Conservation (phyloP, 2,329 filamentous ascomycete species). For the Pyrenochaeta sp. region DNA sequence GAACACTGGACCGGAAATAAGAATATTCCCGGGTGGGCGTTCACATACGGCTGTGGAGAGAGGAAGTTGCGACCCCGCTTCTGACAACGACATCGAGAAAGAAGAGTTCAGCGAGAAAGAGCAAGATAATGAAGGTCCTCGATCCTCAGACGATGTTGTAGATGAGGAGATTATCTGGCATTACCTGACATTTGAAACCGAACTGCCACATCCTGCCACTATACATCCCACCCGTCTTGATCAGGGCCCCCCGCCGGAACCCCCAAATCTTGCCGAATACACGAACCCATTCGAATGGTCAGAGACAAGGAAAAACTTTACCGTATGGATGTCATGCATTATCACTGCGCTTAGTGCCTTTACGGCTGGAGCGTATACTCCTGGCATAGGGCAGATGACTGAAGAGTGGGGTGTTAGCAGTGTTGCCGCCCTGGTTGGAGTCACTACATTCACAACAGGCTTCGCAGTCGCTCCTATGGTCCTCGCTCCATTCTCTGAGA, state of each 20-base stretch:
- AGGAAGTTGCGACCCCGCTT: constrained; percentile 18
- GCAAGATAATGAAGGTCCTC: constrained; percentile 13
- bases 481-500: constrained; percentile 85
- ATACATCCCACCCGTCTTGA: constrained; percentile 43
- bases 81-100: constrained; percentile 19
- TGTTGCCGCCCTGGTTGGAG: constrained; percentile 74
- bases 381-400: constrained; percentile 71
- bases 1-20: constrained; percentile 42
- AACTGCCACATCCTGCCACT: constrained; percentile 59
- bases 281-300: constrained; percentile 79
- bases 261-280: constrained; percentile 73
- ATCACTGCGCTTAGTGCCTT: constrained; percentile 83
- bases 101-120: constrained; percentile 25
- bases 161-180: constrained; percentile 59
- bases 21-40: constrained; percentile 12
- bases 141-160: constrained; percentile 14
- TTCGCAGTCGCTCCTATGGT: constrained; percentile 88
- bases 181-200: constrained; percentile 70
- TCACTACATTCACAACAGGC: constrained; percentile 79
- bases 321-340: constrained; percentile 76
- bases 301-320: constrained; percentile 70
- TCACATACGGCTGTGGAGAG: not conserved
- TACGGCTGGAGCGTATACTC: constrained; percentile 80
- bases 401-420: constrained; percentile 70
- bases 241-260: constrained; percentile 59